These are phyloP conservation scores for Posidonia australis DNA, from an alignment of 106 monocot genomes.

Conservation along the genomic window DNA sequence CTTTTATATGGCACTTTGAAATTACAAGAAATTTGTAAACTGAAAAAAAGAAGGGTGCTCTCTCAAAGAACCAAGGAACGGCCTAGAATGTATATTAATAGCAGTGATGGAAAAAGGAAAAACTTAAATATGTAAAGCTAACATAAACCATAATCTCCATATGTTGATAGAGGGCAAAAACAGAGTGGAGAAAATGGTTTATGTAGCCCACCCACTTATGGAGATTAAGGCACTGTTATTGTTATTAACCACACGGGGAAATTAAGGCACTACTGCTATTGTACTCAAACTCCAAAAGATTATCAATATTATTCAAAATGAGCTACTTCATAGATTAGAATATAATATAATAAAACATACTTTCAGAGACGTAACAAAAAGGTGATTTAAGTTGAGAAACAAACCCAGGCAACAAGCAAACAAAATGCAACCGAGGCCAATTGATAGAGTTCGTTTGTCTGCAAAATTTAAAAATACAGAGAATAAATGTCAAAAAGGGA, in stretches of 20 bases:
- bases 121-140: neutral
- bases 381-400: constrained; percentile 9
- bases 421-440: constrained; percentile 90
- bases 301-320: neutral
- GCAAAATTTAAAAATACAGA: constrained; percentile 12
- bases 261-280: too few species aligned
- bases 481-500: neutral
- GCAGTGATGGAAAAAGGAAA: too few species aligned
- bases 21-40: too few species aligned
- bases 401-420: constrained; percentile 89
- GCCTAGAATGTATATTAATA: too few species aligned
- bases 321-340: neutral
- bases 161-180: too few species aligned
- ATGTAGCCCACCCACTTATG: too few species aligned
- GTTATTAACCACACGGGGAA: constrained; percentile 87
- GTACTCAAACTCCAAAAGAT: neutral
- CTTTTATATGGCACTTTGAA: too few species aligned
- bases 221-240: constrained; percentile 66
- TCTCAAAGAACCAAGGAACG: too few species aligned
- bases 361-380: neutral
- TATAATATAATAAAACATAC: neutral
- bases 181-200: too few species aligned
- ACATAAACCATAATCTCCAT: too few species aligned
- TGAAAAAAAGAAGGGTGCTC: too few species aligned
- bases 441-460: constrained; percentile 96